phyloP scores from a whole-genome alignment of 805 yeast genomes.

The Candida khao-thaluensis region DNA sequence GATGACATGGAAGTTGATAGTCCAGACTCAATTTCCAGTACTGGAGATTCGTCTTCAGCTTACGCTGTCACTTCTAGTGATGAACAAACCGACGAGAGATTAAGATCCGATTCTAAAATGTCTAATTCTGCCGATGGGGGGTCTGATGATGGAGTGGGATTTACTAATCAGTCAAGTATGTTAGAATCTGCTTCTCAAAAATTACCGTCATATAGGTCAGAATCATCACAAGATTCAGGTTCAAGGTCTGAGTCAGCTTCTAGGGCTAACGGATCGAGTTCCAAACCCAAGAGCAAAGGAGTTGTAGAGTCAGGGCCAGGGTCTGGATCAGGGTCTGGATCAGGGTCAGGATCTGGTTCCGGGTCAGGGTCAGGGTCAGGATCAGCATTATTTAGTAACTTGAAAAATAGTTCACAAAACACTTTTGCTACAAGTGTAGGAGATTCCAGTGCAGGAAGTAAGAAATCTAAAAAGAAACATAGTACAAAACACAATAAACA shows the following conservation, averaged over 20 bases:
- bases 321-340: not conserved
- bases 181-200: not conserved
- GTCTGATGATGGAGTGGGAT: conserved; percentile 4
- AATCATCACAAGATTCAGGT: conserved; percentile 7
- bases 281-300: not conserved
- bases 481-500: not conserved
- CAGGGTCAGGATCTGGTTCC: conserved; percentile 3
- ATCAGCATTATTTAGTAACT: conserved; percentile 8
- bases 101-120: conserved; percentile 5
- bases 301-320: not conserved
- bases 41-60: conserved; percentile 12
- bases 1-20: conserved; percentile 14
- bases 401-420: conserved; percentile 10
- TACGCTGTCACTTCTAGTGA: conserved; percentile 16
- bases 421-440: conserved; percentile 4
- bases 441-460: not conserved
- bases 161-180: conserved; percentile 4
- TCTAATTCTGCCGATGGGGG: conserved; percentile 9
- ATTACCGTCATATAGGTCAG: conserved; percentile 5
- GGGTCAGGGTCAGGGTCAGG: conserved; percentile 12
- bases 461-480: conserved; percentile 10
- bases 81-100: conserved; percentile 13
- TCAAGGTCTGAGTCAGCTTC: conserved; percentile 11
- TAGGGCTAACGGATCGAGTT: not conserved
- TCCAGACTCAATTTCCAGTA: conserved; percentile 11